phyloP scores from a whole-genome alignment of 2,329 filamentous ascomycete species.

The Knoxdaviesia capensis region DNA sequence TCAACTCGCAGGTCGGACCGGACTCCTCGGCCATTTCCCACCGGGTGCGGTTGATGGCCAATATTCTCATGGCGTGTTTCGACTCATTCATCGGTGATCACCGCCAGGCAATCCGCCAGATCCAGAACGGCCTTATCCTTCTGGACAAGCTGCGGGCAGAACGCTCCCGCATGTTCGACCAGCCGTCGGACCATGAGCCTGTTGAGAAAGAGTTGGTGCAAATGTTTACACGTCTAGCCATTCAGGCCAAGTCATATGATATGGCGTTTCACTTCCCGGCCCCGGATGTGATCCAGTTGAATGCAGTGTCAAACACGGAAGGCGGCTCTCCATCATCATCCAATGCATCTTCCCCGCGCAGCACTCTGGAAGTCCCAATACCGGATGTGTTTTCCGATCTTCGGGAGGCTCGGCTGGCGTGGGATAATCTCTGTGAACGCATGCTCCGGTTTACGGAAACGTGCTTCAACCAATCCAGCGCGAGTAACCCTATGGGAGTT shows the following conservation, averaged over 20 bases:
- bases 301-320: slow-evolving; percentile 4
- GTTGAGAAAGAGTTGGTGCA: slow-evolving; percentile 38
- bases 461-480: slow-evolving; percentile 23
- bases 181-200: slow-evolving; percentile 16
- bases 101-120: slow-evolving; percentile 38
- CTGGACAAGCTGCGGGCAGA: slow-evolving; percentile 31
- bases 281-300: slow-evolving; percentile 36
- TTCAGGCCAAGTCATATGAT: slow-evolving; percentile 47
- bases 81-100: slow-evolving; percentile 47
- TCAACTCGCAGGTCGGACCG: slow-evolving; percentile 26
- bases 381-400: slow-evolving; percentile 26
- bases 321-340: not conserved
- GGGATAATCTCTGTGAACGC: slow-evolving; percentile 34
- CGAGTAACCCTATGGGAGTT: slow-evolving; percentile 30
- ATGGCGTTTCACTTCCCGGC: slow-evolving; percentile 48
- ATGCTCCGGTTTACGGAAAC: slow-evolving; percentile 38
- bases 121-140: slow-evolving; percentile 34
- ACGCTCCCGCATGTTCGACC: slow-evolving; percentile 12
- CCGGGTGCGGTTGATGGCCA: slow-evolving; percentile 40
- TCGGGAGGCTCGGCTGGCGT: slow-evolving; percentile 32
- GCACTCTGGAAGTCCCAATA: slow-evolving; percentile 6
- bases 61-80: slow-evolving; percentile 45
- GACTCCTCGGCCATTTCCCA: slow-evolving; percentile 23
- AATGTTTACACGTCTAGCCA: slow-evolving; percentile 42
- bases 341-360: not conserved